Base-by-base conservation (phyloP, 2,329 filamentous ascomycete species). In the Alternaria triticimaculans region DNA sequence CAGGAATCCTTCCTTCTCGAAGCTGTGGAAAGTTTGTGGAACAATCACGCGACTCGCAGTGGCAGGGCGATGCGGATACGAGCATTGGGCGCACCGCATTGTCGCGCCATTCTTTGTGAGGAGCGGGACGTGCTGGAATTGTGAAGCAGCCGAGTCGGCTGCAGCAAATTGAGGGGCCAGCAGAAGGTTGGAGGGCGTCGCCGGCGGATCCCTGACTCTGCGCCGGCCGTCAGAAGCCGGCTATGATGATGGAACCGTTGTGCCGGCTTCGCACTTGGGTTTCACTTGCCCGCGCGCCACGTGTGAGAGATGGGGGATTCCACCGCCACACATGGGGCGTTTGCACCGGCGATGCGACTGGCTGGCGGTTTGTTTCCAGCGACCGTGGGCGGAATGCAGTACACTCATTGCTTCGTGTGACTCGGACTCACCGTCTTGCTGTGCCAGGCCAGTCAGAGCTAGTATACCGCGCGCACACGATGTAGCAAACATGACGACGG, bases 1-100 rank as follows among this genome's bases (percentile, higher is more conserved):
- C 68, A 55, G 30, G 65, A 69, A 60, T 55, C 61, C 66, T 66
- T 60, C 60, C 71, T 78, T 76, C 74, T 74, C 70, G 74, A 77
- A 74, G 64, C 25, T 62, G 58, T 63, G 63, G 65, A 64, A 68
- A 69, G 59, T 54, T 37, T 30, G 41, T 58, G 60, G 57, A 23
- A 60, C 58, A 62, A 63, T 76, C 74, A 76, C 72, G 70, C 74
- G 74, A 75, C 72, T 72, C 65, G 58, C 44, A n/a, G 25, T 10
- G 30, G 60, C 51, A 58, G 51, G 45, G 37, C 62, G 41, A 43
- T 61, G 62, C 46, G 62, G 57, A 57, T 54, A 50, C 53, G 53
- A 25, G 53, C 59, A 55, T n/a, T 55, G 41, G 59, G 30, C 25
- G 49, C 26, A 26, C 25, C 25, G 55, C 46, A 48, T 44, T 33